Conservation (phyloP, 2,329 filamentous ascomycete species). For the Penicillium rolfsii region DNA sequence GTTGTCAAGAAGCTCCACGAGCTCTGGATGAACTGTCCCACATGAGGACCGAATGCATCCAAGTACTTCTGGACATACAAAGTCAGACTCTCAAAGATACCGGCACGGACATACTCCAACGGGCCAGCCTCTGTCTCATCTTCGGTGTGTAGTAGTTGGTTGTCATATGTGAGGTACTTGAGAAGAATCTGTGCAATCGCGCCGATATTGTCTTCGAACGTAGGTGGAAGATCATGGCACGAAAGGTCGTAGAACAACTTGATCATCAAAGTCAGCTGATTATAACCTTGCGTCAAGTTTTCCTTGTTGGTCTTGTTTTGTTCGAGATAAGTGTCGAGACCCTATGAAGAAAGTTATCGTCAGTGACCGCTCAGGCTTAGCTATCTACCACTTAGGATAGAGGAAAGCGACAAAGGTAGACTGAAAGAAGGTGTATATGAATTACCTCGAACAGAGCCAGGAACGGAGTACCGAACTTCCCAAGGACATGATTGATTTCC, state of each 20-base stretch:
- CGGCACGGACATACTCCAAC: slow-evolving; percentile 84
- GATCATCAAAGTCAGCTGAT: slow-evolving; percentile 82
- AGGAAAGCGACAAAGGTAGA: background rate
- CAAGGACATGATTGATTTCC: slow-evolving; percentile 94
- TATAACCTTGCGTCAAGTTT: slow-evolving; percentile 75
- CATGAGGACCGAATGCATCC: slow-evolving; percentile 82
- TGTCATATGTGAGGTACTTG: slow-evolving; percentile 91
- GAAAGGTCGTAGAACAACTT: slow-evolving; percentile 96
- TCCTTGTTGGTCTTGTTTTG: slow-evolving; percentile 75
- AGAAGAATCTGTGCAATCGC: slow-evolving; percentile 78
- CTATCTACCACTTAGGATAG: background rate
- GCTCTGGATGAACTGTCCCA: slow-evolving; percentile 82
- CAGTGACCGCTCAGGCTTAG: slow-evolving; percentile 9
- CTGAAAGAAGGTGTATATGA: slow-evolving; percentile 9
- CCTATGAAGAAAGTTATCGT: slow-evolving; percentile 36
- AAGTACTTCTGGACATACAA: slow-evolving; percentile 94
- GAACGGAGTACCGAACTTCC: slow-evolving; percentile 81
- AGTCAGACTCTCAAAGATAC: slow-evolving; percentile 88
- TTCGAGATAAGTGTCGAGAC: slow-evolving; percentile 62
- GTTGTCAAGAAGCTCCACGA: slow-evolving; percentile 90
- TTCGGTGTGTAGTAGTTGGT: slow-evolving; percentile 77
- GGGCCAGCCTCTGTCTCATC: slow-evolving; percentile 88
- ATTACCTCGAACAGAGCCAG: slow-evolving; percentile 74
- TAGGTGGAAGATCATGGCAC: slow-evolving; percentile 92
- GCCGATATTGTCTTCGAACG: slow-evolving; percentile 86